phyloP scores from a whole-genome alignment of 106 monocot species.

The Dioscorea dumetorum region DNA sequence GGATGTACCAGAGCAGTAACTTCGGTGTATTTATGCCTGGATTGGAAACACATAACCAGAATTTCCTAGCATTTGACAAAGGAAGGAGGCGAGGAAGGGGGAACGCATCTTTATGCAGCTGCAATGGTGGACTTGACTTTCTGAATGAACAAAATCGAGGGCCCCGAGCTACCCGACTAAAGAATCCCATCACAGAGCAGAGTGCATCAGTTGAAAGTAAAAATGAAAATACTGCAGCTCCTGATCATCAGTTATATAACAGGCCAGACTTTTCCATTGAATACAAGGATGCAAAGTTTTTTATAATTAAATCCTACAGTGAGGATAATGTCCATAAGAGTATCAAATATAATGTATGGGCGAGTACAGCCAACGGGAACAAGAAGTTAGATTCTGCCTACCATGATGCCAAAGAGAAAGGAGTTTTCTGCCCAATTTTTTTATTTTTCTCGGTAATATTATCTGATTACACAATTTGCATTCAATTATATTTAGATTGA shows the following conservation, averaged over 20 bases:
- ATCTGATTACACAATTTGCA: neutral
- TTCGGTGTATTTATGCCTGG: conserved; percentile 23
- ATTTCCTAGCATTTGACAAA: conserved; percentile 29
- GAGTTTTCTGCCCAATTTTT: conserved; percentile 58
- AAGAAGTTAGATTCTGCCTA: conserved; percentile 77
- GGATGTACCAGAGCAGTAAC: conserved; percentile 21
- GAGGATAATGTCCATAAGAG: conserved; percentile 98
- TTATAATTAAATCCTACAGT: conserved; percentile 90
- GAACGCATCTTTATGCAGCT: conserved; percentile 34
- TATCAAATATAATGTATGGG: conserved; percentile 95
- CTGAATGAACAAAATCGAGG: conserved; percentile 76
- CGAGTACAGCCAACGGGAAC: conserved; percentile 91
- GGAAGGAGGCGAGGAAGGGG: conserved; percentile 40
- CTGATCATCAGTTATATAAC: conserved; percentile 36
- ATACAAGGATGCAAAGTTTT: conserved; percentile 81
- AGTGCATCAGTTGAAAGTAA: conserved; percentile 19
- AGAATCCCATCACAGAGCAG: conserved; percentile 19
- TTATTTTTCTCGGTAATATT: conserved; percentile 87
- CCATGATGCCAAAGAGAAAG: conserved; percentile 57
- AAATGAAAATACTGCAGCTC: conserved; percentile 11
- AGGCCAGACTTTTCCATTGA: conserved; percentile 57
- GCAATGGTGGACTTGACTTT: conserved; percentile 43
- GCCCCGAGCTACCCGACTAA: conserved; percentile 49
- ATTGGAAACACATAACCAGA: conserved; percentile 17
- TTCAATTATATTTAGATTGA: neutral